Evolutionary conservation across 768 basidiomycete genomes (phyloP).

Genomic region (Termitomyces sp.): DNA sequence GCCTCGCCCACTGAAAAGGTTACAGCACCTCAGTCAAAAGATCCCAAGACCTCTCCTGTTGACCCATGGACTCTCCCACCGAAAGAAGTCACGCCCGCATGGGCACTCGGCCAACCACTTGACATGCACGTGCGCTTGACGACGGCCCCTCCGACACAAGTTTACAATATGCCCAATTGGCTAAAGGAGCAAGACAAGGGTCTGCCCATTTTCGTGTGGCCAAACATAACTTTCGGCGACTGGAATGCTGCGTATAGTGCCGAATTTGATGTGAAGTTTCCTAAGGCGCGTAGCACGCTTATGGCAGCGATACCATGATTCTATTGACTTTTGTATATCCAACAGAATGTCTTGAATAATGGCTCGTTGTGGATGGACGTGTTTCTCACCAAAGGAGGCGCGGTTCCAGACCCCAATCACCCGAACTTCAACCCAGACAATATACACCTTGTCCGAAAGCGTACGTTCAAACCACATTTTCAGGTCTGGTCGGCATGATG

Average conservation of each 20-base stretch:
- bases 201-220: constrained; percentile 71
- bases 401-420: constrained; percentile 58
- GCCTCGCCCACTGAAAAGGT: constrained; percentile 1
- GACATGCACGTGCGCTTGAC: constrained; percentile 74
- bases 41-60: constrained; percentile 21
- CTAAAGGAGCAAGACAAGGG: constrained; percentile 40
- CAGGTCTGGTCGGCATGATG: background rate
- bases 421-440: constrained; percentile 45
- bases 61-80: constrained; percentile 53
- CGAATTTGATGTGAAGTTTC: constrained; percentile 59
- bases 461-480: constrained; percentile 35
- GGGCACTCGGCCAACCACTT: constrained; percentile 54
- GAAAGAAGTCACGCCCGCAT: constrained; percentile 46
- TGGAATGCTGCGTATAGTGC: constrained; percentile 58
- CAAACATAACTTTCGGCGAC: constrained; percentile 73
- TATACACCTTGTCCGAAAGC: constrained; percentile 70
- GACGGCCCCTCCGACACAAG: constrained; percentile 55
- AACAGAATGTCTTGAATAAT: constrained; percentile 71
- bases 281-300: constrained; percentile 41
- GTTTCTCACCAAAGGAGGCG: constrained; percentile 62
- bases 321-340: background rate
- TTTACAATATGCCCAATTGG: constrained; percentile 47
- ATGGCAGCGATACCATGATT: background rate
- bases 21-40: constrained; percentile 6
- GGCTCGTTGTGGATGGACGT: constrained; percentile 82